Evolutionary conservation across 805 yeast species (phyloP).

Genomic region (Candida andamanensis): DNA sequence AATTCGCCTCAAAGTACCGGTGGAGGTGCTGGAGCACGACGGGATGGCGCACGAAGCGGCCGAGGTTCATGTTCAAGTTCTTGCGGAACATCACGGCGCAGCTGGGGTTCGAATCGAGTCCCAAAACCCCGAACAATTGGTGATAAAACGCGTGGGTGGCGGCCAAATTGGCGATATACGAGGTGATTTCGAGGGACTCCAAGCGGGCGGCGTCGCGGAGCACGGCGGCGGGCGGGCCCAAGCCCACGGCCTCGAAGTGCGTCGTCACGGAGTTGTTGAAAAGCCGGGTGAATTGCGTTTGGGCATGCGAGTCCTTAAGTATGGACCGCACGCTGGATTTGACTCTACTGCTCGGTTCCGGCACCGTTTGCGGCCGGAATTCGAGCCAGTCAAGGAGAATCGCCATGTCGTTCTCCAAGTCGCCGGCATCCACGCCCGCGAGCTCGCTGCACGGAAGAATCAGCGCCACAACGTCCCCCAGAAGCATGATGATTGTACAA

Average conservation of each 20-base stretch:
- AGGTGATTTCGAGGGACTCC: slow-evolving; percentile 4
- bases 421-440: slow-evolving; percentile 5
- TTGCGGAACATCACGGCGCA: slow-evolving; percentile 20
- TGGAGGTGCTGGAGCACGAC: slow-evolving; percentile 7
- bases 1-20: slow-evolving; percentile 7
- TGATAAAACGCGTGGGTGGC: slow-evolving; percentile 19
- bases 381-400: slow-evolving; percentile 11
- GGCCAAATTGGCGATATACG: slow-evolving; percentile 8
- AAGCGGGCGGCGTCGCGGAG: background rate
- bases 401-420: slow-evolving; percentile 11
- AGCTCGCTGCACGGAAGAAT: slow-evolving; percentile 9
- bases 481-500: slow-evolving; percentile 3
- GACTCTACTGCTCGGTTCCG: slow-evolving; percentile 27
- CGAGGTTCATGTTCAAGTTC: slow-evolving; percentile 26
- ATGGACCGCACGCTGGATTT: slow-evolving; percentile 34
- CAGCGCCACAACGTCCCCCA: slow-evolving; percentile 1
- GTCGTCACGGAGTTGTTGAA: slow-evolving; percentile 27
- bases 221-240: background rate
- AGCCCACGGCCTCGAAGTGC: slow-evolving; percentile 3
- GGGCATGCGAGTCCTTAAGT: slow-evolving; percentile 28
- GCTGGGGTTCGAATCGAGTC: slow-evolving; percentile 16
- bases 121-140: slow-evolving; percentile 14
- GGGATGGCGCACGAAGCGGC: slow-evolving; percentile 11
- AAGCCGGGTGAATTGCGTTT: slow-evolving; percentile 28
- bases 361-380: slow-evolving; percentile 5